Evolutionary conservation across 306 rosid genomes (phyloP).

Genomic region (Dalbergia oliveri): DNA sequence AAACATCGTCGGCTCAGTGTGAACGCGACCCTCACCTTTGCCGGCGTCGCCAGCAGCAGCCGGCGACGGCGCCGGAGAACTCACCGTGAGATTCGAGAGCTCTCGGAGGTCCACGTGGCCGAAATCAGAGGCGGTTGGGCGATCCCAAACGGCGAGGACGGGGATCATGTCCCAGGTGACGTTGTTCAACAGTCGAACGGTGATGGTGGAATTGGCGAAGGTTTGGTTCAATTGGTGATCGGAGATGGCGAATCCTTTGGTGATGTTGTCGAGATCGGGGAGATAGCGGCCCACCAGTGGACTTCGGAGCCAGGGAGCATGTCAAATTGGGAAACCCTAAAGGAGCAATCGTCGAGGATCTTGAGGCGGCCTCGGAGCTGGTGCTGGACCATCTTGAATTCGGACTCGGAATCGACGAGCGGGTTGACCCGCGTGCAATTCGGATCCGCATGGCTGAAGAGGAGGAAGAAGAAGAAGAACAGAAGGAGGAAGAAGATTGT

Average conservation of each 20-base stretch:
- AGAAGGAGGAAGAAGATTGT: conserved; percentile 34
- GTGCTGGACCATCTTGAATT: conserved; percentile 82
- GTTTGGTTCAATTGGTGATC: conserved; percentile 67
- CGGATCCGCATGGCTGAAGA: conserved; percentile 60
- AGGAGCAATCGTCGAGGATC: conserved; percentile 76
- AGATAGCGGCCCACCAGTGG: conserved; percentile 73
- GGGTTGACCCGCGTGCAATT: conserved; percentile 60
- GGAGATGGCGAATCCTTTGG: conserved; percentile 67
- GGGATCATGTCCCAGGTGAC: conserved; percentile 77
- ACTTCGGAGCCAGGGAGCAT: conserved; percentile 86
- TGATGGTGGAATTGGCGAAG: conserved; percentile 61
- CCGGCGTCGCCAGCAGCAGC: conserved; percentile 4
- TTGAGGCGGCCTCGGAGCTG: conserved; percentile 76
- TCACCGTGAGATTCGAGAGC: conserved; percentile 7
- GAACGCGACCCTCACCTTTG: conserved; percentile 24
- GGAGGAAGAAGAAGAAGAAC: conserved; percentile 35
- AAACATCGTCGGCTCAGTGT: conserved; percentile 66
- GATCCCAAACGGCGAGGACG: conserved; percentile 86
- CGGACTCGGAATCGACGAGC: conserved; percentile 56
- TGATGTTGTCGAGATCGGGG: conserved; percentile 65
- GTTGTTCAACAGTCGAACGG: conserved; percentile 61
- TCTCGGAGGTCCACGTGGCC: conserved; percentile 64
- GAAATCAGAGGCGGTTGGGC: conserved; percentile 76
- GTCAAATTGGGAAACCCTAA: conserved; percentile 85
- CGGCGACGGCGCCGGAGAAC: conserved; percentile 57